Evolutionary conservation across 2,329 filamentous ascomycete species (phyloP).

Genomic region (Fusarium pseudonygamai): DNA sequence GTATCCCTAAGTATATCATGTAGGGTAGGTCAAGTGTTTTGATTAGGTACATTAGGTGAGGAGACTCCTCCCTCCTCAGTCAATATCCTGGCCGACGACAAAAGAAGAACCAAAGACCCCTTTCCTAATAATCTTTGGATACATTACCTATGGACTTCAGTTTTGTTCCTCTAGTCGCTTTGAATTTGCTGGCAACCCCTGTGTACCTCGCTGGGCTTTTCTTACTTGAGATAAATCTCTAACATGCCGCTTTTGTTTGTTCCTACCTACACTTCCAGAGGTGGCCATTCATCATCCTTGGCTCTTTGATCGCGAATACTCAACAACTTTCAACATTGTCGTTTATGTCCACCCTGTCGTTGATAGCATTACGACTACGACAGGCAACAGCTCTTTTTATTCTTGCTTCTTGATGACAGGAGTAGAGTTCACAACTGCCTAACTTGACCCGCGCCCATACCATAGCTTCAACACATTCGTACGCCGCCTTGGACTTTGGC

Average conservation of each 20-base stretch:
- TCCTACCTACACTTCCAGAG: not conserved
- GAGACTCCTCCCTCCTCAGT: not conserved
- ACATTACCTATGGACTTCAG: not conserved
- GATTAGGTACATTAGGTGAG: not conserved
- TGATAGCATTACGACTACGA: constrained; percentile 19
- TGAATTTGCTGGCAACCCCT: not conserved
- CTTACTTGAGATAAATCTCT: not conserved
- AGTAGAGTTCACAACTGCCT: constrained; percentile 10
- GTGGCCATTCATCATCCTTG: not conserved
- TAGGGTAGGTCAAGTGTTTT: not conserved
- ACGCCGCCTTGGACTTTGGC: not conserved
- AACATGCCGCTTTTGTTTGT: not conserved
- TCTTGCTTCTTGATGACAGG: not conserved
- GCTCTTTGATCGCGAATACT: not conserved
- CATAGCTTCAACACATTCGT: not conserved
- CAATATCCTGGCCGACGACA: not conserved
- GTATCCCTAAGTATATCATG: not conserved
- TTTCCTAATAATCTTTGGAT: not conserved
- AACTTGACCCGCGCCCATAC: not conserved
- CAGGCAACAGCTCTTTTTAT: constrained; percentile 33
- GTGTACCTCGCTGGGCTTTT: not conserved
- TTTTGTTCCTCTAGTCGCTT: not conserved
- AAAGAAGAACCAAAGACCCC: not conserved
- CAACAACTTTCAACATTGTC: constrained; percentile 1
- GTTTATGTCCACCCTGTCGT: constrained; percentile 5